A percentile compares a stretch with the other conserved stretches of the same genome.
These are phyloP conservation scores for Torulaspora delbrueckii DNA, from an alignment of 805 yeast genomes.

Conservation along the genomic window DNA sequence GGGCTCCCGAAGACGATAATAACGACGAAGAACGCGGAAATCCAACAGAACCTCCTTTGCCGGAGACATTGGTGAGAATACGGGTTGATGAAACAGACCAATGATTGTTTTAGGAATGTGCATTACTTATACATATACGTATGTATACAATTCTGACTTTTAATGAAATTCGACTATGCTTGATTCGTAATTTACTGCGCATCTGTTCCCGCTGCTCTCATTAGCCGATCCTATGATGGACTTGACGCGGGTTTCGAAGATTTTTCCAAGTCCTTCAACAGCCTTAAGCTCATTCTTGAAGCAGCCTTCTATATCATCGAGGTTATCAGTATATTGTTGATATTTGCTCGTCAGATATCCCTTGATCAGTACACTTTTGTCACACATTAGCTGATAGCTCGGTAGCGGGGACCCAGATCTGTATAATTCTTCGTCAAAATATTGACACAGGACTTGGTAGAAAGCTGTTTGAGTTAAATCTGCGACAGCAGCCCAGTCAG, in stretches of 20 bases:
- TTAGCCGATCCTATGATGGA: conserved; percentile 38
- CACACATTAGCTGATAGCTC: conserved; percentile 13
- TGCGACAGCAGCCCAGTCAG: conserved; percentile 44
- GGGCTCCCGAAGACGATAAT: conserved; percentile 41
- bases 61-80: conserved; percentile 62
- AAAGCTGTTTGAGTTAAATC: conserved; percentile 43
- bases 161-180: conserved; percentile 30
- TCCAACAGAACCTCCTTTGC: conserved; percentile 43
- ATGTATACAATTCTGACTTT: conserved; percentile 11
- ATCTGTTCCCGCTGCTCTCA: conserved; percentile 33
- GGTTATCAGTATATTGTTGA: conserved; percentile 5
- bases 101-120: background rate
- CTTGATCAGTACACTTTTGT: conserved; percentile 12
- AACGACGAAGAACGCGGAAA: conserved; percentile 34
- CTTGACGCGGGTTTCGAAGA: conserved; percentile 31
- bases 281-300: conserved; percentile 19
- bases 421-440: conserved; percentile 35
- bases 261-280: conserved; percentile 9
- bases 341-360: conserved; percentile 21
- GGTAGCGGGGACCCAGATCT: conserved; percentile 32
- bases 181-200: conserved; percentile 37
- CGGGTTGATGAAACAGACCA: conserved; percentile 41
- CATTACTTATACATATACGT: background rate
- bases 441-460: conserved; percentile 41
- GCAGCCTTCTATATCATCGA: conserved; percentile 9